phyloP scores from a whole-genome alignment of 1,284 basidiomycete genomes.

The Papiliotrema fonsecae region DNA sequence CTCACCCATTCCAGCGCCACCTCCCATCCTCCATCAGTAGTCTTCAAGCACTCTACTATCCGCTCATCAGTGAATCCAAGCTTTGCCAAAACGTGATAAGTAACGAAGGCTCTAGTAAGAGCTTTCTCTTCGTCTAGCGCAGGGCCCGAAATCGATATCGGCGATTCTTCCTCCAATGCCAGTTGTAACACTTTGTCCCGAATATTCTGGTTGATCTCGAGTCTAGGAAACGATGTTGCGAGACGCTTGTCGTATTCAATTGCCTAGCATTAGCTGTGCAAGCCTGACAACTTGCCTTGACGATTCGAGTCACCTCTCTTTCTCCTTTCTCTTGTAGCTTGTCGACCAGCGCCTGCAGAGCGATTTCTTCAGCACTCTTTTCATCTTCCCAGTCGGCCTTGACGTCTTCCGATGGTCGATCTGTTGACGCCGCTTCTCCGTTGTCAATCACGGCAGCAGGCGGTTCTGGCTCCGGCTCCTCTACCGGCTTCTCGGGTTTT shows the following conservation, averaged over 20 bases:
- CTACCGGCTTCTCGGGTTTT: slow-evolving; percentile 50
- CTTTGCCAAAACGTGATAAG: slow-evolving; percentile 75
- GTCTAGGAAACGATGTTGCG: slow-evolving; percentile 60
- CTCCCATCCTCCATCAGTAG: slow-evolving; percentile 60
- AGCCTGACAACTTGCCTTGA: slow-evolving; percentile 51
- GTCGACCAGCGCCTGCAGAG: slow-evolving; percentile 58
- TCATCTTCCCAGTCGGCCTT: slow-evolving; percentile 36
- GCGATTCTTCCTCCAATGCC: slow-evolving; percentile 38
- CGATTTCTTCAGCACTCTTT: slow-evolving; percentile 22
- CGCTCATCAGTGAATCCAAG: slow-evolving; percentile 72
- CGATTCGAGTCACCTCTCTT: slow-evolving; percentile 71
- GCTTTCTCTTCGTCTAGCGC: slow-evolving; percentile 58
- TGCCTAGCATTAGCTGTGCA: slow-evolving; percentile 50
- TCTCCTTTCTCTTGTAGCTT: slow-evolving; percentile 81
- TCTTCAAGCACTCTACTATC: slow-evolving; percentile 48
- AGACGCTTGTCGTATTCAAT: slow-evolving; percentile 80
- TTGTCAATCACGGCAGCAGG: neutral
- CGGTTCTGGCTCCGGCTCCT: slow-evolving; percentile 7
- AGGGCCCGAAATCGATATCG: neutral
- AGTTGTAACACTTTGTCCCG: slow-evolving; percentile 57
- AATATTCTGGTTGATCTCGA: slow-evolving; percentile 62
- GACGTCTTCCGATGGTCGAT: neutral
- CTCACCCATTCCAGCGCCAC: slow-evolving; percentile 90
- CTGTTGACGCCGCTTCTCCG: neutral
- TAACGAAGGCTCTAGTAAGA: slow-evolving; percentile 65